These are phyloP conservation scores for Solanum peruvianum DNA, from an alignment of 257 asterid genomes.

Conservation along the genomic window DNA sequence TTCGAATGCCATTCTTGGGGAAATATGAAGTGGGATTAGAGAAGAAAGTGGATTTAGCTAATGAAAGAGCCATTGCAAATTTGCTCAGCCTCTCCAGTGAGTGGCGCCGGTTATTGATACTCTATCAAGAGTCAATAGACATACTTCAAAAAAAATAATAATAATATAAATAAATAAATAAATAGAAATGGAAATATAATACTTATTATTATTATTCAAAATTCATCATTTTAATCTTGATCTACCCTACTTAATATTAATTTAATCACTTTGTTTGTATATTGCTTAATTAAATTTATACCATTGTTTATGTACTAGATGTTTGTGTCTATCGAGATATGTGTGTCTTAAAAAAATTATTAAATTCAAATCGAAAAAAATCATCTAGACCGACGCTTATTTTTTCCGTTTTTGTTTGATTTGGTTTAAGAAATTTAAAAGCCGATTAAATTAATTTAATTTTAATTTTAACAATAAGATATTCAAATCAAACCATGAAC, in stretches of 20 bases:
- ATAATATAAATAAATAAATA: background rate
- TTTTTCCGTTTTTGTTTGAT: too few species aligned
- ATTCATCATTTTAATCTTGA: background rate
- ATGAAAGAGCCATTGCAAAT: slow-evolving; percentile 36
- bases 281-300: too few species aligned
- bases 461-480: too few species aligned
- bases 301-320: fast-evolving
- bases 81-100: background rate
- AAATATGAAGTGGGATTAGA: slow-evolving; percentile 25
- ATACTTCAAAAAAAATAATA: background rate
- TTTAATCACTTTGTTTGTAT: too few species aligned
- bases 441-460: fast-evolving
- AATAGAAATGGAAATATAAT: background rate
- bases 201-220: background rate
- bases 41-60: slow-evolving; percentile 33
- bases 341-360: too few species aligned
- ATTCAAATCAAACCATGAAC: background rate
- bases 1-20: slow-evolving; percentile 15
- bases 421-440: too few species aligned
- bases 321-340: background rate
- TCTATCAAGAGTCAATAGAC: background rate
- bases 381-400: too few species aligned
- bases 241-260: too few species aligned
- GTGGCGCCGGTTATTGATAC: background rate
- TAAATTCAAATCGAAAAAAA: too few species aligned